A percentile compares a stretch with the other conserved stretches of the same genome.
Conservation (phyloP, 352 stramenopile genomes). For the Phytophthora ohioensis region DNA sequence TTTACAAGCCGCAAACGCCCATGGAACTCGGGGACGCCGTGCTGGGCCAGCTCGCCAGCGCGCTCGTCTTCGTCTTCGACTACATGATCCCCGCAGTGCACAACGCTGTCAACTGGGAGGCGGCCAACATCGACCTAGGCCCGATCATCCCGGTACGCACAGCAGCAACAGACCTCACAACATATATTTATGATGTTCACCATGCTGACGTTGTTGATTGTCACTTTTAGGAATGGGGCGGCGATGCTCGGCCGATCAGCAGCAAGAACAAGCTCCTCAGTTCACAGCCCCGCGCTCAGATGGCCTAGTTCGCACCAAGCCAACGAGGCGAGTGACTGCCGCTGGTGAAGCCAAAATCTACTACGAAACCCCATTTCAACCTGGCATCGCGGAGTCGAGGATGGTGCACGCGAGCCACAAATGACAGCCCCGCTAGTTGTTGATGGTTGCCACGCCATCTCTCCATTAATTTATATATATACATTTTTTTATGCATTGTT, state of each 20-base stretch:
- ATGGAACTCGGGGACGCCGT: constrained; percentile 51
- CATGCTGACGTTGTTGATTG: background rate
- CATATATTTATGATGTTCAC: background rate
- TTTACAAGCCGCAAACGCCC: constrained; percentile 44
- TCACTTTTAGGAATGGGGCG: constrained; percentile 15
- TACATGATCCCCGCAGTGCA: constrained; percentile 55
- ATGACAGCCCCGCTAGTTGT: background rate
- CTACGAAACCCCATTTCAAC: background rate
- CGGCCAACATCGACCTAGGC: constrained; percentile 1
- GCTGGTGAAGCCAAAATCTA: constrained; percentile 1
- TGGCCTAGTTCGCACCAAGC: background rate
- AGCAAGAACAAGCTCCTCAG: constrained; percentile 13
- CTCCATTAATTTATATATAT: constrained; percentile 22
- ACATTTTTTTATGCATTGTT: background rate
- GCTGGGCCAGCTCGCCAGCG: constrained; percentile 45
- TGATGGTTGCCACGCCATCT: background rate
- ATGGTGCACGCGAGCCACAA: background rate
- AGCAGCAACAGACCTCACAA: background rate
- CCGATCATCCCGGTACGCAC: constrained; percentile 8
- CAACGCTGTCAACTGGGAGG: constrained; percentile 61
- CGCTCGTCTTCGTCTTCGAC: constrained; percentile 49
- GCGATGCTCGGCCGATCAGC: constrained; percentile 8
- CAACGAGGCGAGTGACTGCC: background rate
- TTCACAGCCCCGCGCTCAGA: background rate
- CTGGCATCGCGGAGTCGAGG: background rate